phyloP scores from a whole-genome alignment of 768 basidiomycete species.

The Solioccasus polychromus region DNA sequence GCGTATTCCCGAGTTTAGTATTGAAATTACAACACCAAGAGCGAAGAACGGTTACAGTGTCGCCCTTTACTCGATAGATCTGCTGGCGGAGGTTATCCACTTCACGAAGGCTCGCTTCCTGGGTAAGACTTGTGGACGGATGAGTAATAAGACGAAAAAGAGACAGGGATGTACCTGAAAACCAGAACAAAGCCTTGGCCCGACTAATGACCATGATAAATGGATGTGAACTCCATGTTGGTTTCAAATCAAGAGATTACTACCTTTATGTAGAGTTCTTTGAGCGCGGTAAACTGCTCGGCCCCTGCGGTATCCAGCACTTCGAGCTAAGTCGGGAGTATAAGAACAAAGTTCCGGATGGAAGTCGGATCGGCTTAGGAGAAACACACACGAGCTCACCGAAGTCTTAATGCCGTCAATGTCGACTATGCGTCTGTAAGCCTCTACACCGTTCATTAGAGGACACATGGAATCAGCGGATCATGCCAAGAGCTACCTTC shows the following conservation, averaged over 20 bases:
- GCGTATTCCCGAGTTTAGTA: constrained; percentile 8
- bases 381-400: constrained; percentile 40
- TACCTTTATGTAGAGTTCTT: constrained; percentile 82
- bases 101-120: constrained; percentile 78
- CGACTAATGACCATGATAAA: constrained; percentile 38
- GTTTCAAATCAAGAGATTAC: neutral
- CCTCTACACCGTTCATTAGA: constrained; percentile 44
- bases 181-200: constrained; percentile 80
- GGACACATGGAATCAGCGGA: neutral
- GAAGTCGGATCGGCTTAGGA: constrained; percentile 3
- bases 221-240: neutral
- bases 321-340: constrained; percentile 53
- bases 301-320: constrained; percentile 82
- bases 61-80: constrained; percentile 77
- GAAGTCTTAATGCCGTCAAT: constrained; percentile 63
- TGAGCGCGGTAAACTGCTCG: constrained; percentile 80
- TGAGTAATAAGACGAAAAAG: neutral
- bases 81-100: constrained; percentile 78
- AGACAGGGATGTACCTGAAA: constrained; percentile 52
- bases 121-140: constrained; percentile 55
- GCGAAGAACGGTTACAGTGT: constrained; percentile 42
- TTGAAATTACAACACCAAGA: neutral
- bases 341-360: constrained; percentile 13
- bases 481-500: constrained; percentile 50
- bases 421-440: constrained; percentile 62